Base-by-base conservation (phyloP, 1,284 basidiomycete genomes). In the Tylopilus orsonianus region DNA sequence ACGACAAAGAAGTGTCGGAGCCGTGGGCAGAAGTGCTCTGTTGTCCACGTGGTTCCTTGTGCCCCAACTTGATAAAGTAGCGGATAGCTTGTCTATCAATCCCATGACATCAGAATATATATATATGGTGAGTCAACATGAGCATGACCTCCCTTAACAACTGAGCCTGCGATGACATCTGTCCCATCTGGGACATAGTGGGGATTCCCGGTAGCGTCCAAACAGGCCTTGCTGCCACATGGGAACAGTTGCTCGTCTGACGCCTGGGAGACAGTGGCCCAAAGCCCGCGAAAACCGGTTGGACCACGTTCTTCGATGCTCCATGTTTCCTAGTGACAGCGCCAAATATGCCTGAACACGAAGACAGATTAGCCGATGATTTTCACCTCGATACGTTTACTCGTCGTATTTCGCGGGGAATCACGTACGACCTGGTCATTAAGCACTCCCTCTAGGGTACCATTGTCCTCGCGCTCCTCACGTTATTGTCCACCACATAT, bases 1-100 rank as follows among this genome's bases (percentile, higher is more conserved):
- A 90, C 60, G 85, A 87, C 40, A 85, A 87, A 51, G 85, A 87
- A 48, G 82, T 74, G 73, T 64, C 71, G 45, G 75, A 65, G 70
- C 34, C n/a, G n/a, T 37, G 30, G n/a, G 16, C 35, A 24, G 14
- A 22, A 6, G 5, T 7, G 29, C 30, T 12, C 18, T 27, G 22
- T 30, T n/a, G 29, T 4, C 8, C n/a, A 24, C 5, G 5, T 9
- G 18, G 9, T 14, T 16, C n/a, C 29, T 36, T 16, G 18, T 24
- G 18, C 32, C n/a, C n/a, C n/a, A n/a, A n/a, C n/a, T n/a, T n/a
- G n/a, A n/a, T n/a, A n/a, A 12, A n/a, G 7, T 14, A 12, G 3
- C 9, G 10, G 13, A 30, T 6, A 16, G 27, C 24, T 14, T 26
- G 4, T 4, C 12, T 1, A n/a, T 37, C 20, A 16, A 33, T 57